These are phyloP conservation scores for Lactarius hengduanensis DNA, from an alignment of 768 basidiomycete species.

Conservation along the genomic window DNA sequence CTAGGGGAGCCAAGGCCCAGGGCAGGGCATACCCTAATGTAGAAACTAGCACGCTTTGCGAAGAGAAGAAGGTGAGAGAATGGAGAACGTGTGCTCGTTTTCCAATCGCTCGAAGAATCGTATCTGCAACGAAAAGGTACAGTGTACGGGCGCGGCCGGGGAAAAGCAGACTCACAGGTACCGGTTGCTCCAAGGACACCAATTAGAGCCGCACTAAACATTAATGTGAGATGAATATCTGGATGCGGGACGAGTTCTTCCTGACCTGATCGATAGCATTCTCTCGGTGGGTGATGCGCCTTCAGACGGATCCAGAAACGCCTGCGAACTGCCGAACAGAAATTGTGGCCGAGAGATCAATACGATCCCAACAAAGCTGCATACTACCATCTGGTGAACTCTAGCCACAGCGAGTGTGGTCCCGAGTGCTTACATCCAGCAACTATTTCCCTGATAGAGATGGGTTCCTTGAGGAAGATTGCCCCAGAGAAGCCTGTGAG, in stretches of 20 bases:
- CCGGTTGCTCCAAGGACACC: slow-evolving; percentile 64
- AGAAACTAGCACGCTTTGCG: slow-evolving; percentile 48
- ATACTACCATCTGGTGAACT: slow-evolving; percentile 39
- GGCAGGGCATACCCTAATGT: slow-evolving; percentile 33
- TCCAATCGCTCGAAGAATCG: slow-evolving; percentile 64
- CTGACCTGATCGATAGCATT: slow-evolving; percentile 59
- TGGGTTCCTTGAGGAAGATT: slow-evolving; percentile 58
- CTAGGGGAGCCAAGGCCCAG: background rate
- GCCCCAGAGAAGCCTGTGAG: slow-evolving; percentile 61
- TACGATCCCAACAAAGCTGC: slow-evolving; percentile 72
- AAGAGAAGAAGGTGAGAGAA: slow-evolving; percentile 62
- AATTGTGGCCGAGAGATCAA: slow-evolving; percentile 77
- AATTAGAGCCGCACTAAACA: slow-evolving; percentile 53
- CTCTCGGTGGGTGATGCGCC: slow-evolving; percentile 37
- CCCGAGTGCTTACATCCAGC: slow-evolving; percentile 45
- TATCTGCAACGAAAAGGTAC: slow-evolving; percentile 36
- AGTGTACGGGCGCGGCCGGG: too few species aligned
- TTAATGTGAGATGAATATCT: background rate
- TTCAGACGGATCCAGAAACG: slow-evolving; percentile 1
- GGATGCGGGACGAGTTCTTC: background rate
- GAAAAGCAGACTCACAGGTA: slow-evolving; percentile 52
- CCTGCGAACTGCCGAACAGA: slow-evolving; percentile 53
- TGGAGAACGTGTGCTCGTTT: slow-evolving; percentile 75
- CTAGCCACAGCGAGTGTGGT: background rate
- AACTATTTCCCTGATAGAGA: slow-evolving; percentile 53